Evolutionary conservation across 176 grass and related monocot species (phyloP), one percentile per base, ranked within the genome.

Genomic region (Triticum timopheevii): DNA sequence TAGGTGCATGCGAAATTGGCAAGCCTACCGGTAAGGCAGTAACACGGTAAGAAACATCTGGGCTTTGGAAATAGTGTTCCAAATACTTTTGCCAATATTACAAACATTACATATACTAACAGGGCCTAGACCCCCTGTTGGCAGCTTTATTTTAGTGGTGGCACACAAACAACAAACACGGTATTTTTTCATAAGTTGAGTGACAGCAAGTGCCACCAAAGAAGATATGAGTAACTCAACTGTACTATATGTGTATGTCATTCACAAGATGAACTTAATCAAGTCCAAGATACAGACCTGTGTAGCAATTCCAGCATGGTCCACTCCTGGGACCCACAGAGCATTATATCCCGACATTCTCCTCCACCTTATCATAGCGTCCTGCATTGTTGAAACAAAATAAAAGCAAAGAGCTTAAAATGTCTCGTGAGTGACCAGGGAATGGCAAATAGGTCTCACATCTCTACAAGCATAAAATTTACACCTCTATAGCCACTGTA

Each of bases 231-330:
- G 80, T 47, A 78, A 61, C 80, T 61, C 65, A 45, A 80, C 25
- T 66, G 23, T 84, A 65, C 79, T 52, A 74, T 65, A n/a, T 33
- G 19, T 31, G 19, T 31, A 59, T 10, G 22, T 22, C 9, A 7
- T 80, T 40, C 34, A 85, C 22, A 56, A 75, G 7, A 89, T 81
- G 65, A 77, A 78, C 24, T 77, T 65, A 86, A 86, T 27, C 25
- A 61, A 69, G 28, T 61, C 16, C 10, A 70, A 90, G 42, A 82
- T 62, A 52, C 69, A 90, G 13, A 98, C 96, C 96, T 98, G 93
- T 56, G 96, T 98, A 61, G 96, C 96, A 86, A 98, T 98, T 50
- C 96, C 93, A 84, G 95, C 95, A 91, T 97, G 95, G 90, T 97
- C 95, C 65, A 97, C 92, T 79, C 95, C 95, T 68, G 96, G 96